Base-by-base conservation (phyloP, 805 yeast species). In the Metschnikowia amazonensis region DNA sequence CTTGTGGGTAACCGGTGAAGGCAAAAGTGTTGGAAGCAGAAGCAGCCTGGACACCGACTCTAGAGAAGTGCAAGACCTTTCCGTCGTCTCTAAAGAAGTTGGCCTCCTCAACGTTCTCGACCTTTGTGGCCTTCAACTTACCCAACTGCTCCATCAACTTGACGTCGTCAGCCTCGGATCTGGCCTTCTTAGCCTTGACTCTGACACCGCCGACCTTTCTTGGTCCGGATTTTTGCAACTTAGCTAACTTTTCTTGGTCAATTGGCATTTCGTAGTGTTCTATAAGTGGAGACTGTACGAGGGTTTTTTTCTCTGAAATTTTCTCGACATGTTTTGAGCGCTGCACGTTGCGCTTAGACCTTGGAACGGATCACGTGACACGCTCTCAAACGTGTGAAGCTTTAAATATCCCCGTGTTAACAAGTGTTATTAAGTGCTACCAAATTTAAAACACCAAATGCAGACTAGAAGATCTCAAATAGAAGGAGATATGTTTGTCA, bases 51-150 rank as follows among this genome's bases (percentile, higher is more conserved):
- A 90, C 94, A 74, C 94, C 95, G 58, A 94, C 97, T 72, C 94
- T 85, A 79, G 86, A 82, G 81, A 94, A 89, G 77, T 92, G 97
- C 72, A 92, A 76, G 55, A 94, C 97, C 67, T 84, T 85, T 66
- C 97, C 97, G 70, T 92, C 97, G 55, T 89, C 96, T 72, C 79
- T 86, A 86, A 94, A 90, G 79, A 92, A 87, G 82, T 90, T 92
- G 64, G 96, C 98, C 78, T 92, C 97, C 69, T 89, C 95, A 63
- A 92, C 84, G 63, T 86, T 89, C 58, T 86, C 89, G 60, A 92
- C 74, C 62, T 89, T 85, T 72, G 85, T 87, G 56, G 90, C 95
- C 72, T 86, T 84, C 69, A 92, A 78, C 76, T 90, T 89, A 70
- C 82, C 84, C 73, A 92, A 77, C 64, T 92, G 81, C 60, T 83